phyloP scores from a whole-genome alignment of 768 basidiomycete species.

The Rhizopogon salebrosus region DNA sequence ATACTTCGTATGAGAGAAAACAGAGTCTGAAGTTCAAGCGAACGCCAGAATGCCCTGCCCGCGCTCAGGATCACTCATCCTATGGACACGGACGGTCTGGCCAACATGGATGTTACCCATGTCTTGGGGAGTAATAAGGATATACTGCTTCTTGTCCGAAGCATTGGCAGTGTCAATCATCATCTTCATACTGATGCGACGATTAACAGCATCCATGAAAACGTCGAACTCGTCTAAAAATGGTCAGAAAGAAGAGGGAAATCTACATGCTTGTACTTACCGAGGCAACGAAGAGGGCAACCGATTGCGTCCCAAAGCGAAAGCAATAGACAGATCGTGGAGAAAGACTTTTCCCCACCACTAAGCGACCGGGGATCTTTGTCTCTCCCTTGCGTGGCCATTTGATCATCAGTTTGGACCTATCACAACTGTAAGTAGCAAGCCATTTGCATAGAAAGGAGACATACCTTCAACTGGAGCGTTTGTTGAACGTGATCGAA shows the following conservation, averaged over 20 bases:
- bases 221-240: slow-evolving; percentile 90
- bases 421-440: slow-evolving; percentile 17
- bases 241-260: slow-evolving; percentile 9
- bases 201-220: slow-evolving; percentile 93
- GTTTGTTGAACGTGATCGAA: slow-evolving; percentile 74
- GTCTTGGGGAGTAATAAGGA: slow-evolving; percentile 94
- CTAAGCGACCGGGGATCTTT: slow-evolving; percentile 85
- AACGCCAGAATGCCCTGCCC: slow-evolving; percentile 46
- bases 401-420: slow-evolving; percentile 83
- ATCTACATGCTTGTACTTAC: slow-evolving; percentile 32
- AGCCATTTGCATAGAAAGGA: background rate
- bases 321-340: slow-evolving; percentile 90
- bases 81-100: slow-evolving; percentile 65
- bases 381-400: slow-evolving; percentile 58
- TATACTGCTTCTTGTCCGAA: slow-evolving; percentile 86
- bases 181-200: slow-evolving; percentile 92
- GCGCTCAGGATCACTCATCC: slow-evolving; percentile 79
- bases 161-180: slow-evolving; percentile 90
- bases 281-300: slow-evolving; percentile 89
- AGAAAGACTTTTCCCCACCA: slow-evolving; percentile 96
- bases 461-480: slow-evolving; percentile 55
- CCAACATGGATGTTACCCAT: slow-evolving; percentile 72
- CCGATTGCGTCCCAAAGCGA: slow-evolving; percentile 95
- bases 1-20: background rate
- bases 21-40: slow-evolving; percentile 4